Base-by-base conservation (phyloP, 805 yeast species). In the Yarrowia osloensis region DNA sequence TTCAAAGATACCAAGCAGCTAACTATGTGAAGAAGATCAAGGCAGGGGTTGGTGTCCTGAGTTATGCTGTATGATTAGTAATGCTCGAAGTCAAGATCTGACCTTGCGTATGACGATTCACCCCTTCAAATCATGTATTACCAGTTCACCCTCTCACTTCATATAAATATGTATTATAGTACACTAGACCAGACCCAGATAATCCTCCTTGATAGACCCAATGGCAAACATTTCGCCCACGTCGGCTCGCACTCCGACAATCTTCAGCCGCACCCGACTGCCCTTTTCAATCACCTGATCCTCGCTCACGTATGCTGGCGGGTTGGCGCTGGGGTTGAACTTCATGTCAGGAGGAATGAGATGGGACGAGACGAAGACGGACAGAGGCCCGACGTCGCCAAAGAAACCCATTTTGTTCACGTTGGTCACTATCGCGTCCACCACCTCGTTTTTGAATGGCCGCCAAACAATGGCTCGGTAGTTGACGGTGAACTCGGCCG, bases 391-490 rank as follows among this genome's bases (percentile, higher is more conserved):
- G 31, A 95, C 99, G 77, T 95, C 98, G 42, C 97, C 98, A 77
- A 95, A 95, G 71, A 95, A 91, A 9, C 99, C 99, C 88, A 94
- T 89, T 86, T 91, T 77, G 89, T 91, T 80, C 59, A 96, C 98
- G 35, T 91, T 90, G 15, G 97, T 90, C 17, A 95, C 98, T 26
- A 94, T 87, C 6, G 96, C 99, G 77, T 95, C 99, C 28, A 95
- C 98, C 8, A 95, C 99, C 78, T 95, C 99, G 39, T 98, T 77
- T 79, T 95, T 95, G 80, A 95, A 95, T 4, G 99, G 99, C 74
- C 94, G 90, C 96, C 97, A 95, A 37, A 95, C 98, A 65, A 95
- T 93, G 0, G 99, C 99, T 72, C 97, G 82, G 77, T 95, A 95
- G 77, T 91, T 91, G 66, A 95, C 98, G 73, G 91, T 96, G 74